Conservation (phyloP, 2,329 filamentous ascomycete genomes). For the Colletotrichum incanum region DNA sequence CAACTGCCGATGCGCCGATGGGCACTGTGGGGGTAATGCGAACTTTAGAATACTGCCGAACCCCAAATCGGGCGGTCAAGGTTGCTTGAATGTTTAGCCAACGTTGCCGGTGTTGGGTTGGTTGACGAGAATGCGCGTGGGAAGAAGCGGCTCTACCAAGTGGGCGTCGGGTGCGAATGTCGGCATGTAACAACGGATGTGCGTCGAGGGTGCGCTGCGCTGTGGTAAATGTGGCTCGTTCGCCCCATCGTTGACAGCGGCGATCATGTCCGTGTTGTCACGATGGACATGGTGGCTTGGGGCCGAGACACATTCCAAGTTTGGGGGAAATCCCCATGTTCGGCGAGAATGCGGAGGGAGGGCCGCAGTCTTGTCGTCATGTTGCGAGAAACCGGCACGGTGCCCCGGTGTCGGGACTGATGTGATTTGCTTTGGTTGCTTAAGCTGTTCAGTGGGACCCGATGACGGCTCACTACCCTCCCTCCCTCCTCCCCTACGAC, state of each 20-base stretch:
- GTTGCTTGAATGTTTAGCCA: conserved; percentile 25
- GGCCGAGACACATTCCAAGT: neutral
- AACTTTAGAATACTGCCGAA: conserved; percentile 29
- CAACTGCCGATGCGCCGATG: conserved; percentile 32
- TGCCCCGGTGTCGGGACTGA: conserved; percentile 17
- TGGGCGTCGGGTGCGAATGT: conserved; percentile 5
- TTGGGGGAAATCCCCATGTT: conserved; percentile 21
- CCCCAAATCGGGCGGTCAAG: conserved; percentile 24
- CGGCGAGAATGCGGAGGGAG: conserved; percentile 25
- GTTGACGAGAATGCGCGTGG: neutral
- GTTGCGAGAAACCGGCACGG: conserved; percentile 9
- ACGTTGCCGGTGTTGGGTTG: neutral
- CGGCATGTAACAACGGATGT: conserved; percentile 16
- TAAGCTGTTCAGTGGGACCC: conserved; percentile 10
- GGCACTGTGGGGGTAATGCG: conserved; percentile 32
- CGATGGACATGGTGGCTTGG: neutral
- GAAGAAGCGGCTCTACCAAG: neutral
- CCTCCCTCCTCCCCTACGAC: neutral
- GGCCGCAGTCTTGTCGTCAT: conserved; percentile 27
- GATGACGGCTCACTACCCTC: conserved; percentile 13
- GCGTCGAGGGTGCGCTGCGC: neutral
- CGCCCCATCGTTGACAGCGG: conserved; percentile 19
- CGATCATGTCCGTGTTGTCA: conserved; percentile 16
- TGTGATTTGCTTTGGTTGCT: conserved; percentile 12
- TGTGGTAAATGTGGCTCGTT: neutral